Conservation (phyloP, 2,329 filamentous ascomycete genomes). For the Lachnellula cervina region DNA sequence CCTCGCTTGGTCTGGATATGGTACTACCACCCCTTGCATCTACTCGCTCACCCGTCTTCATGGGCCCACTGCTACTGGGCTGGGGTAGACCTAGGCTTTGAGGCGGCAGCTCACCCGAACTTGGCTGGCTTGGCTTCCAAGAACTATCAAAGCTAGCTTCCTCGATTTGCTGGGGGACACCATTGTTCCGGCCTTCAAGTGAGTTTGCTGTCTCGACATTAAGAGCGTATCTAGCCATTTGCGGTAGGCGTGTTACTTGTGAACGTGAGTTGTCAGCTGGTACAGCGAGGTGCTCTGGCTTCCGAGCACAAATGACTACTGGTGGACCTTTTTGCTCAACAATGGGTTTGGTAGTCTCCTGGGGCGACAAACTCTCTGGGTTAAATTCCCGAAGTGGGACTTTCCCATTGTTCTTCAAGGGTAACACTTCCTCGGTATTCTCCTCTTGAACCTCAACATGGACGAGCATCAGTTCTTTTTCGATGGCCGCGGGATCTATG, state of each 20-base stretch:
- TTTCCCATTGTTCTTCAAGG: neutral
- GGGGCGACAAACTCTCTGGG: neutral
- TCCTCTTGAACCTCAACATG: neutral
- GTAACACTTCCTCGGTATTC: neutral
- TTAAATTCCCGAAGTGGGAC: neutral
- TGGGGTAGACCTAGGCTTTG: neutral
- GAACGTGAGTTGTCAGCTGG: neutral
- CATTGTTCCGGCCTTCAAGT: neutral
- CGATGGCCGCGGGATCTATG: neutral
- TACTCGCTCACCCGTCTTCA: too few relatives aligned
- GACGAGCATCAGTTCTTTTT: neutral
- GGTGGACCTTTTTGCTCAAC: neutral
- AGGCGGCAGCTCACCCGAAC: neutral
- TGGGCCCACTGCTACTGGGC: too few relatives aligned
- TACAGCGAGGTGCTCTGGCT: neutral
- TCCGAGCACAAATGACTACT: neutral
- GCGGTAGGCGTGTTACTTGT: neutral
- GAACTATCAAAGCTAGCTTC: neutral
- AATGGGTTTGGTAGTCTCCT: neutral
- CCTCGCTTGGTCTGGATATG: too few relatives aligned
- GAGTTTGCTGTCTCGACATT: neutral
- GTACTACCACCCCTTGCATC: too few relatives aligned
- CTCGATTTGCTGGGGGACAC: neutral
- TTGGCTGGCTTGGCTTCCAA: neutral
- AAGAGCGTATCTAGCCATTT: neutral